phyloP scores from a whole-genome alignment of 352 stramenopile genomes.

The Hyaloperonospora arabidopsidis region DNA sequence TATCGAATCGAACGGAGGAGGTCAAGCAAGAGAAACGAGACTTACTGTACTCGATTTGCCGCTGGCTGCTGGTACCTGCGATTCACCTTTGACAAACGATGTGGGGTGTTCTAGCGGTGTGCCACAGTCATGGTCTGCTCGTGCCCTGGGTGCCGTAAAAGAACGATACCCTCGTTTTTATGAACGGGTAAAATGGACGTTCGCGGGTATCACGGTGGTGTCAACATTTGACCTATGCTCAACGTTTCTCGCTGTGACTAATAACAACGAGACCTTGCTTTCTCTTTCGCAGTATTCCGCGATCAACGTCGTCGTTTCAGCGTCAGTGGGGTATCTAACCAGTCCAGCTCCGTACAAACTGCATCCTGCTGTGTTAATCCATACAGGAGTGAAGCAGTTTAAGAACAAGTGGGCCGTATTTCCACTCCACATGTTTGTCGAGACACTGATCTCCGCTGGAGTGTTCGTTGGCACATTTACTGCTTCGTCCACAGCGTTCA shows the following conservation, averaged over 20 bases:
- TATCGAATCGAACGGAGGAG: constrained; percentile 37
- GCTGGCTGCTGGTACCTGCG: neutral
- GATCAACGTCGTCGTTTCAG: constrained; percentile 59
- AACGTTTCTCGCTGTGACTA: constrained; percentile 43
- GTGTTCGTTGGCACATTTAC: constrained; percentile 75
- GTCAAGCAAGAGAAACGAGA: constrained; percentile 17
- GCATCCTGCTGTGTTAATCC: constrained; percentile 44
- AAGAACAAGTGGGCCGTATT: constrained; percentile 74
- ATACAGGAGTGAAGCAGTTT: constrained; percentile 45
- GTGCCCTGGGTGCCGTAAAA: constrained; percentile 23
- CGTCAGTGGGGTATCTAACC: constrained; percentile 56
- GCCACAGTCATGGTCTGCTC: constrained; percentile 16
- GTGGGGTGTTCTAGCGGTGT: neutral
- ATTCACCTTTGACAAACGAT: neutral
- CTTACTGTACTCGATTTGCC: constrained; percentile 2
- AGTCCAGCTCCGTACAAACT: constrained; percentile 57
- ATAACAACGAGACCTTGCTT: constrained; percentile 32
- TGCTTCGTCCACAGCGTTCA: constrained; percentile 62
- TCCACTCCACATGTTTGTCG: constrained; percentile 69
- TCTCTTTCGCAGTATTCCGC: constrained; percentile 72
- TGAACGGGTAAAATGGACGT: constrained; percentile 73
- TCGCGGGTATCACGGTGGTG: constrained; percentile 60
- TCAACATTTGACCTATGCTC: constrained; percentile 64
- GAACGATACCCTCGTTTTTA: constrained; percentile 46
- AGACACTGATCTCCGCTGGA: constrained; percentile 55